Base-by-base conservation (phyloP, 2,329 filamentous ascomycete species). In the Fulvia fulva region DNA sequence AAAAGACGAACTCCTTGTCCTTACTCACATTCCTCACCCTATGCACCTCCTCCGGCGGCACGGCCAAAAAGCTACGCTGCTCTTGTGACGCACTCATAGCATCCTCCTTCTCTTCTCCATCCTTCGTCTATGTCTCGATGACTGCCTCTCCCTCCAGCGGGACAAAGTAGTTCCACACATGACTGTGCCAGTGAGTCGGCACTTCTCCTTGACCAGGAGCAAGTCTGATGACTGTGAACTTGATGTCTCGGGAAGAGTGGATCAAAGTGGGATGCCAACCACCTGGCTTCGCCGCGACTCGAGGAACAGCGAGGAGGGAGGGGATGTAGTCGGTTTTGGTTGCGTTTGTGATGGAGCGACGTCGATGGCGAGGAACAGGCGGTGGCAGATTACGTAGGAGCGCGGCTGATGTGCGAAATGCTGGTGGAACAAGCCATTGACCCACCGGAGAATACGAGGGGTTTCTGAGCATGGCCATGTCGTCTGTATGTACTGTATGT, bases 201-300 rank as follows among this genome's bases (percentile, higher is more conserved):
- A 63, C 53, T 47, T 62, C 61, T 21, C 61, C 59, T 12, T 51
- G 54, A 11, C 51, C 37, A 9, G 58, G 49, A 11, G 34, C 0
- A 2, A 59, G 44, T 50, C 49, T 56, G 43, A 56, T 56, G 28
- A 59, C 53, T n/a, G 57, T 59, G 34, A 58, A 63, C 14, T 63
- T 63, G 19, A 59, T 43, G 21, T 63, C 58, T 26, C 56, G 52
- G 1, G 61, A 63, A 23, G 61, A 61, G 46, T 61, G 61, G 11
- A 63, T 37, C 21, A 58, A 26, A 12, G 55, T 58, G 5, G 61
- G 58, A 45, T 58, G 58, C 61, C 61, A 63, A 16, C 58, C 55
- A 22, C 58, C 58, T 6, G 58, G 49, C 47, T 63, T 60, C 16
- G 32, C 53, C 1, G 37, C 16, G 7, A 52, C 57, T 25, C 51